Conservation (phyloP, 352 stramenopile species). For the Pythium angustatum region DNA sequence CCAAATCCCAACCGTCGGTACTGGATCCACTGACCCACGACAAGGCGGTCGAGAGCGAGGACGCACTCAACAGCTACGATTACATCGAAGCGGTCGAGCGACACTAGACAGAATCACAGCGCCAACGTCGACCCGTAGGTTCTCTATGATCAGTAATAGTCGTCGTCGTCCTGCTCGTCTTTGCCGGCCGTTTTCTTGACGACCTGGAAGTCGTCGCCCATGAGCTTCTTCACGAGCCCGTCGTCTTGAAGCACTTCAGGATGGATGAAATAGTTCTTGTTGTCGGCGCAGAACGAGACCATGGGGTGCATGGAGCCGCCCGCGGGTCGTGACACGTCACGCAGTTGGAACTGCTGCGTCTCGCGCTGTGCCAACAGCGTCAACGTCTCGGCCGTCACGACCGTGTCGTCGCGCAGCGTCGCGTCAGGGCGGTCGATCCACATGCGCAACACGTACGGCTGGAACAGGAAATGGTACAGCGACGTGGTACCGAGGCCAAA, state of each 20-base stretch:
- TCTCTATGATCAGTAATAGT: conserved; percentile 20
- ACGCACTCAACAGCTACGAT: conserved; percentile 81
- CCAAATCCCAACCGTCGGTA: conserved; percentile 1
- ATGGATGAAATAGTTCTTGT: conserved; percentile 79
- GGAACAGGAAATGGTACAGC: conserved; percentile 85
- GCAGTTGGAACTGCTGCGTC: conserved; percentile 57
- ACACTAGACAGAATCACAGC: conserved; percentile 17
- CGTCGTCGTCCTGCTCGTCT: conserved; percentile 18
- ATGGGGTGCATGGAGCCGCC: conserved; percentile 75
- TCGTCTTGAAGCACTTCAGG: conserved; percentile 67
- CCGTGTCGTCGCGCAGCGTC: conserved; percentile 10
- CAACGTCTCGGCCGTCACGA: conserved; percentile 68
- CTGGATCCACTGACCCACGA: conserved; percentile 35
- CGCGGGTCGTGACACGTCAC: conserved; percentile 53
- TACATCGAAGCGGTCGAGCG: conserved; percentile 78
- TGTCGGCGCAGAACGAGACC: conserved; percentile 74
- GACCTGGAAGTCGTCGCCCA: conserved; percentile 41
- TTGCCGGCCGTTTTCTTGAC: conserved; percentile 12
- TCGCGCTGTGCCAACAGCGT: conserved; percentile 66
- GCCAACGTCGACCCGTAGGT: too few relatives aligned
- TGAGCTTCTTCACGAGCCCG: conserved; percentile 58
- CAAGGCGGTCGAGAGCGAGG: conserved; percentile 50
- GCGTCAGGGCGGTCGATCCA: conserved; percentile 42
- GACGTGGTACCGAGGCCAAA: conserved; percentile 83
- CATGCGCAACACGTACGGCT: conserved; percentile 85